Evolutionary conservation across 176 grass and related monocot genomes (phyloP).

Genomic region (Secale cereale): DNA sequence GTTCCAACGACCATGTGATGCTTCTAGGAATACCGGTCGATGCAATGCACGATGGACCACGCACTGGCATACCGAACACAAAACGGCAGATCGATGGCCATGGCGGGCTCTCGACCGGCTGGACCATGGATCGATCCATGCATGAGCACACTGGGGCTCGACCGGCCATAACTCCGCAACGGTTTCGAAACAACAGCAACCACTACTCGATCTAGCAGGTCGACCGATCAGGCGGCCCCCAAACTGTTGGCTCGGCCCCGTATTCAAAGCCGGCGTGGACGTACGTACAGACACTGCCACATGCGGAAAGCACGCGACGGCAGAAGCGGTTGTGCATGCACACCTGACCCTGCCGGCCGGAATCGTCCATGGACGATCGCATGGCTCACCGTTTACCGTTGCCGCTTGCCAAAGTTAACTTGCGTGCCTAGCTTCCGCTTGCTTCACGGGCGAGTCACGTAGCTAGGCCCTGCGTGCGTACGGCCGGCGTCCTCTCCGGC

Average conservation of each 20-base stretch:
- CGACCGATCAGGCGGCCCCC: neutral
- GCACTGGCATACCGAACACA: slow-evolving; percentile 15
- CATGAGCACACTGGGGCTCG: slow-evolving; percentile 8
- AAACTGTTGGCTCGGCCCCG: neutral
- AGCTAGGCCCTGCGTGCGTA: neutral
- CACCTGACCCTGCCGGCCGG: slow-evolving; percentile 6
- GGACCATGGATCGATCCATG: slow-evolving; percentile 10
- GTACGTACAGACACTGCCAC: slow-evolving; percentile 9
- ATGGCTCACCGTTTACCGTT: neutral
- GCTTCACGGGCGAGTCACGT: neutral
- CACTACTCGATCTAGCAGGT: neutral
- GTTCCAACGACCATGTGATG: slow-evolving; percentile 31
- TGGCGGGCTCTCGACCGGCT: neutral
- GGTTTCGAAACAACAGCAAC: slow-evolving; percentile 37
- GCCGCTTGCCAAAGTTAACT: neutral
- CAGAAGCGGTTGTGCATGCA: neutral
- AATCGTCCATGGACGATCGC: neutral
- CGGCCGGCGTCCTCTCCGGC: slow-evolving; percentile 8
- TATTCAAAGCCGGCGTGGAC: slow-evolving; percentile 2
- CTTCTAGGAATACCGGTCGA: slow-evolving; percentile 18
- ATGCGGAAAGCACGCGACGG: slow-evolving; percentile 2
- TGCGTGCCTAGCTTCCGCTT: neutral
- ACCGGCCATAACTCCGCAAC: slow-evolving; percentile 42
- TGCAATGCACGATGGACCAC: neutral
- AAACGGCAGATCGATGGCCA: neutral